Evolutionary conservation across 2,329 filamentous ascomycete species (phyloP), one percentile per base, ranked within the genome.

Genomic region (Cladophialophora exuberans): DNA sequence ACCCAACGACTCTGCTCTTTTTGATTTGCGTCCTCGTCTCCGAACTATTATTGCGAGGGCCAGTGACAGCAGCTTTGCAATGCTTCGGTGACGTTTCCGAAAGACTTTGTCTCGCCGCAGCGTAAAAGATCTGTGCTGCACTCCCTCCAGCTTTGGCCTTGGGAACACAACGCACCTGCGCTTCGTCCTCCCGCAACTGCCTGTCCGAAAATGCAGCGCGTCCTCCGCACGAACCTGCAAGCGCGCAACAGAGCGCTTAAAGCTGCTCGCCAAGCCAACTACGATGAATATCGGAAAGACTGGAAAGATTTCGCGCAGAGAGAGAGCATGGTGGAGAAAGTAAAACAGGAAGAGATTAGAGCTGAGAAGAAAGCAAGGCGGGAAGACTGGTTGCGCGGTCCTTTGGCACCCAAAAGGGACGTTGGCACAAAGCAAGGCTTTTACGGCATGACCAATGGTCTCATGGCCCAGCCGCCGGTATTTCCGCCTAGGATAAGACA

Each of bases 361-460:
- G 66, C 68, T 13, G 83, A 83, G 38, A 80, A 83, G 51, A 68
- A 76, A 61, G 78, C 80, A 45, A 82, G 88, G 49, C 81, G 80
- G 57, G 88, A 96, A 69, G 86, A 93, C 70, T 96, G 88, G 84
- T 77, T 87, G 60, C 73, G 90, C 62, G 93, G 92, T 0, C 82
- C 88, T 6, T 69, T 96, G 61, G 87, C 90, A 2, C 91, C 92
- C 2, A 87, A 86, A 68, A 81, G 86, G 65, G 87, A 94, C 72
- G 75, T 86, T 33, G 88, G 87, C 57, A 75, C 77, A 0, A 65
- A 72, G 39, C 76, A 79, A 63, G 79, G 80, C 43, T 77, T 73
- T 22, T 87, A 85, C 67, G 90, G 85, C 59, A 79, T 87, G 36
- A 66, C 70, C 30, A 60, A 69, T n/a, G n/a, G n/a, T 25, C 60